Evolutionary conservation across 1,284 basidiomycete genomes (phyloP), one percentile per base, ranked within the genome.

Genomic region (Thecaphora thlaspeos): DNA sequence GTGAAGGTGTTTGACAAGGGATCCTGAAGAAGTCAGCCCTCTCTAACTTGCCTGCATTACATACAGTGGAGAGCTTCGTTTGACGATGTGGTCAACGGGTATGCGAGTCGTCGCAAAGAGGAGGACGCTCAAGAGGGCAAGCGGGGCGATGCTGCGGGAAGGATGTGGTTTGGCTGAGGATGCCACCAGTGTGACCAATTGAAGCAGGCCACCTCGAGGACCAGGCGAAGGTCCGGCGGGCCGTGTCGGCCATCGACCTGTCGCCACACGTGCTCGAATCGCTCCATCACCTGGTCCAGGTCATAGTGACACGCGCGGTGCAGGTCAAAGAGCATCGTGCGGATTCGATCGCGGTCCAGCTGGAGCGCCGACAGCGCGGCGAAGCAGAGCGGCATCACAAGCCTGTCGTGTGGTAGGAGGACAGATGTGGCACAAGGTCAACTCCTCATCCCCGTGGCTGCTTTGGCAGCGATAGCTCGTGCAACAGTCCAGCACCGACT

Each of bases 261-360:
- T 39, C 56, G 51, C 61, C 61, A 65, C 3, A 65, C 51, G 22
- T 61, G 61, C 41, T 57, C 54, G 40, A 55, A 51, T 37, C 56
- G 61, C 46, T 61, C 60, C 24, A 54, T 54, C 50, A 65, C 55
- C 4, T 54, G 44, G 24, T 56, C 57, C 19, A 65, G 43, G 37
- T 65, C 61, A 37, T 61, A 65, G 42, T 65, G 60, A 57, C 60
- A 64, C 53, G 59, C 59, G 0, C 55, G 61, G 4, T 55, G 55
- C 18, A 64, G 53, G 40, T 64, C 52, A 37, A 59, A 51, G 36
- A 64, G 44, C 53, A 64, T 51, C 41, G 23, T 38, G 1, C 56
- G 56, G 17, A 64, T 64, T 1, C 61, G 52, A 34, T 46, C 53
- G 9, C 61, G 52, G 21, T 59, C 61, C 18, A 49, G 46, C 14